Evolutionary conservation across 768 basidiomycete genomes (phyloP), one percentile per base, ranked within the genome.

Genomic region (Tephrocybe rancida): DNA sequence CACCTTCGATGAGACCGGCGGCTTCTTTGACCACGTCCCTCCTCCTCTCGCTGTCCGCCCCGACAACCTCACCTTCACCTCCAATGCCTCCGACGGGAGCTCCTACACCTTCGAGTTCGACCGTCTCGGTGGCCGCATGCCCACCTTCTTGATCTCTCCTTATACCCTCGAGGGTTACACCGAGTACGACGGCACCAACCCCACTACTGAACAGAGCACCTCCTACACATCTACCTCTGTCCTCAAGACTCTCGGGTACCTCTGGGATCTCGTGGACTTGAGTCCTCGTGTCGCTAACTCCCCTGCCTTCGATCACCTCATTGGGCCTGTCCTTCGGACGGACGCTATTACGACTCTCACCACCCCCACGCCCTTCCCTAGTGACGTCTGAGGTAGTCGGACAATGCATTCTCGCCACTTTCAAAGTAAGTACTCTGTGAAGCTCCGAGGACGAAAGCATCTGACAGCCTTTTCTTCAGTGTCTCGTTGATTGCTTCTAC

Each of bases 11-110:
- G 69, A 70, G 49, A 58, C 58, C 44, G 69, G 69, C 27, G 70
- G 70, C 3, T 71, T 69, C 60, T 60, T 57, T 41, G 70, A 71
- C 52, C 70, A 70, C 60, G 70, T 71, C 41, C 57, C 67, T 8
- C 63, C 70, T 7, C 69, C 69, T 13, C 56, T 63, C 29, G 64
- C 62, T 35, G 63, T 65, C 16, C 60, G 34, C 67, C 5, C 44
- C 25, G 70, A 71, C 57, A 48, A 58, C 51, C 52, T 61, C 27
- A 63, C 65, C 4, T 69, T 66, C 61, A 67, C 66, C 46, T 64
- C 66, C 47, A 58, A 35, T 0, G 66, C 67, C 13, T 50, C 55
- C 16, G 61, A 68, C 48, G 61, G 62, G 35, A 44, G 49, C 11
- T 22, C 10, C 32, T 64, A 60, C 47, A 67, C 64, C n/a, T 65